Conservation (phyloP, 2,329 filamentous ascomycete genomes). For the Monilinia laxa region DNA sequence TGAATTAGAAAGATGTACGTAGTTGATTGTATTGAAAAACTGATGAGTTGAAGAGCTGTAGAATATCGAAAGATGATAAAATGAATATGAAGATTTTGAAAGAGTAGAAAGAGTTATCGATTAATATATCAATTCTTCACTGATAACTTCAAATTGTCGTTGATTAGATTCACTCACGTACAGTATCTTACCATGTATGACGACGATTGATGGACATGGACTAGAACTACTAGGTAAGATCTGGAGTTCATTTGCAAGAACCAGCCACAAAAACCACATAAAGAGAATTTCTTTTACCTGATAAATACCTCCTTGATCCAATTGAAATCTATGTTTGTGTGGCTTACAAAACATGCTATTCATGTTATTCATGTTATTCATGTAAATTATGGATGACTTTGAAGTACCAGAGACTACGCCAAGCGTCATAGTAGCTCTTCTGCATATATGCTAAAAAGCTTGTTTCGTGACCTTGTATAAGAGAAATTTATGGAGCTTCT, state of each 20-base stretch:
- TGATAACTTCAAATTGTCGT: not conserved
- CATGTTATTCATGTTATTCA: conserved; percentile 3
- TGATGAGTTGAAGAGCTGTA: not conserved
- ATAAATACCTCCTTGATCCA: not conserved
- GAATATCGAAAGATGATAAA: not conserved
- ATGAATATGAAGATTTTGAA: not conserved
- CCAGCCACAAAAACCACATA: not conserved
- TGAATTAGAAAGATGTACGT: not conserved
- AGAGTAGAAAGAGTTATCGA: not conserved
- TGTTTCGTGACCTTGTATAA: conserved; percentile 20
- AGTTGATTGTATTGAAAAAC: not conserved
- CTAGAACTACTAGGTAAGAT: not conserved
- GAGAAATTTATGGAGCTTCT: conserved; percentile 5
- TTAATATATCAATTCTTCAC: not conserved
- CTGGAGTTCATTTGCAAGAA: not conserved
- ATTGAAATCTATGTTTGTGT: not conserved
- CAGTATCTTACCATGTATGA: not conserved
- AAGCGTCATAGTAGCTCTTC: conserved; percentile 20
- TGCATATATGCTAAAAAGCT: conserved; percentile 18
- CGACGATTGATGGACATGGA: not conserved
- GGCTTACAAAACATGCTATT: not conserved
- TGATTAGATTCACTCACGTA: not conserved
- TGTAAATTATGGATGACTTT: conserved; percentile 1
- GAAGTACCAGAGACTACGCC: not conserved
- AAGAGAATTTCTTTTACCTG: conserved; percentile 12